A percentile compares a stretch with the other conserved stretches of the same genome.
These are phyloP conservation scores for Musa acuminata DNA, from an alignment of 176 grass and related monocot genomes.

Conservation along the genomic window DNA sequence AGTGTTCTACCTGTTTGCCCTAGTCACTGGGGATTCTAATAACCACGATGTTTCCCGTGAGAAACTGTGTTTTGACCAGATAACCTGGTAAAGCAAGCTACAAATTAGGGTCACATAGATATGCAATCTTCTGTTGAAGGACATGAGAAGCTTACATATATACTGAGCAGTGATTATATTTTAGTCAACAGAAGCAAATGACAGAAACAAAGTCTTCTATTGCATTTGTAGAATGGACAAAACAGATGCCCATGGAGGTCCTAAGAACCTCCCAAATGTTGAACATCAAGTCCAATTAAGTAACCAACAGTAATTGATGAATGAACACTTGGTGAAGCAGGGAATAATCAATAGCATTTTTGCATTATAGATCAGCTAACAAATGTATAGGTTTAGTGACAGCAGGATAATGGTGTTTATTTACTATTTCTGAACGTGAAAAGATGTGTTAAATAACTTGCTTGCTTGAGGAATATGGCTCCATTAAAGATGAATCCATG, in stretches of 20 bases:
- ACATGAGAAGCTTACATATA: neutral
- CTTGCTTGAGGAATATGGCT: too few species aligned
- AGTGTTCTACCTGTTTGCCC: constrained; percentile 18
- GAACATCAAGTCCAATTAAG: neutral
- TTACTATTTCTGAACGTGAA: neutral
- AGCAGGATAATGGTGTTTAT: neutral
- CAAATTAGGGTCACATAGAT: constrained; percentile 5
- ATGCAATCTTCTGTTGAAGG: neutral
- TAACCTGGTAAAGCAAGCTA: constrained; percentile 21
- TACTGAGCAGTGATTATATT: neutral
- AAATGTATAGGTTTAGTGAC: neutral
- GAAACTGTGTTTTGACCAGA: constrained; percentile 22
- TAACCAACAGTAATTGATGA: neutral
- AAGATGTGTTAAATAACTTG: neutral
- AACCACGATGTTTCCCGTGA: constrained; percentile 24
- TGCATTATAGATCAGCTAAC: neutral
- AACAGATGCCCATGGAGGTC: neutral
- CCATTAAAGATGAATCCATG: too few species aligned
- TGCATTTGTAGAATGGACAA: neutral
- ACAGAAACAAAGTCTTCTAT: neutral
- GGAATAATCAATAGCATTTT: neutral
- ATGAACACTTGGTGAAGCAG: neutral
- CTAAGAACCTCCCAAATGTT: neutral
- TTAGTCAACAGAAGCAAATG: neutral
- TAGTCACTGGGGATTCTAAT: constrained; percentile 15